These are phyloP conservation scores for Daldinia childiae DNA, from an alignment of 495 filamentous ascomycete genomes.

Conservation along the genomic window DNA sequence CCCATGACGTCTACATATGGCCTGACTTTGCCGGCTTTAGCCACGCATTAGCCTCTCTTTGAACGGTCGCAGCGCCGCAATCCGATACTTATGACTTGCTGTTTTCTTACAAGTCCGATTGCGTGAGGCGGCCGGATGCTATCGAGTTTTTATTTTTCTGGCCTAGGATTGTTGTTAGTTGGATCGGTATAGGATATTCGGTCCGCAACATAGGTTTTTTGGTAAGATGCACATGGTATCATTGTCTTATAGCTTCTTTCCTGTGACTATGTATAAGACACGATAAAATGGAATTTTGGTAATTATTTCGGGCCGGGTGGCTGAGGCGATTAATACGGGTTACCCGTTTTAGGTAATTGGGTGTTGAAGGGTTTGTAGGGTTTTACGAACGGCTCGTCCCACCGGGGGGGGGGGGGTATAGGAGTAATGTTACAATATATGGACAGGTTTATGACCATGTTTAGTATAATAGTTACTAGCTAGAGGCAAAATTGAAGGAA, in stretches of 20 bases:
- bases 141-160: neutral
- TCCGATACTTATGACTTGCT: slow-evolving; percentile 21
- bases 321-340: neutral
- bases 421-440: neutral
- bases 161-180: neutral
- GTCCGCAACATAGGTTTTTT: neutral
- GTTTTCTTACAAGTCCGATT: neutral
- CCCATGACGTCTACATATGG: slow-evolving; percentile 43
- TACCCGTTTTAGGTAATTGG: neutral
- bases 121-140: slow-evolving; percentile 7
- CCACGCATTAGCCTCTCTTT: slow-evolving; percentile 22
- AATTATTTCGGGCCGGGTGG: neutral
- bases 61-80: slow-evolving; percentile 24
- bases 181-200: neutral
- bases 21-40: slow-evolving; percentile 28
- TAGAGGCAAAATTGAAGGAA: neutral
- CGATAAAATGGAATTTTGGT: neutral
- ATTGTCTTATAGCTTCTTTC: neutral
- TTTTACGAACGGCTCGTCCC: too few species aligned
- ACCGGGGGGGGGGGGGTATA: too few species aligned
- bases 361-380: neutral
- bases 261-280: neutral
- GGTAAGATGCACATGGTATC: neutral
- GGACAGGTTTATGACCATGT: neutral
- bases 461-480: neutral